Base-by-base conservation (phyloP, 495 filamentous ascomycete genomes). In the Copromyces sp. region DNA sequence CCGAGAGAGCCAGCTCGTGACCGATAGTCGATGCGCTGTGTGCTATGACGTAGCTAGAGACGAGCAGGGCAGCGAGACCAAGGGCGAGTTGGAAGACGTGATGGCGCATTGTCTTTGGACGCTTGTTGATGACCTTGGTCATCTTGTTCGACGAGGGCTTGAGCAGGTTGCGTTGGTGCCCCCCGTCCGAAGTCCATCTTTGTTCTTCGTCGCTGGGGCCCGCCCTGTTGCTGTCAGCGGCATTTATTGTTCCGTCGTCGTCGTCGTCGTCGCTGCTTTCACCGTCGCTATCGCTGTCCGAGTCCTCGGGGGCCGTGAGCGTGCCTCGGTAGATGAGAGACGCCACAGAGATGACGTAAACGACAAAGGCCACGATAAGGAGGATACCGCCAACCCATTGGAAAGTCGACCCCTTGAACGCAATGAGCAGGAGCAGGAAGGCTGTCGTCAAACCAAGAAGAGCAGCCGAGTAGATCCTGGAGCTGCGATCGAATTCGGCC, bases 41-140 rank as follows among this genome's bases (percentile, higher is more conserved):
- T 9, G 86, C 78, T 38, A 87, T 78, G 59, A 87, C 77, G 71
- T 85, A 85, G 69, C 85, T 83, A 7, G 84, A 82, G 12, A 90
- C 69, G 11, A 83, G 81, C 32, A 90, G 77, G 9, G 83, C 77
- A 4, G 85, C 38, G 20, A 90, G 76, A 8, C 86, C 86, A 37
- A 89, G 68, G 32, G 85, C 40, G 32, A 90, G 82, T 12, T 80
- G 80, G 69, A 81, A 73, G 32, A 85, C 68, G 74, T 88, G 84
- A 68, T 84, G 79, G 17, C 68, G 41, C 24, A 80, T 75, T 39
- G 77, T 45, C 24, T 72, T 73, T 5, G 69, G 73, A 17, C 38
- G 73, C 35, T 39, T n/a, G 24, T 70, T 72, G 24, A 39, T 59
- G 24, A 68, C 39, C 24, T 47, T 37, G 16, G 29, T 3, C 9